phyloP scores from a whole-genome alignment of 371 early-diverging fungal species.

The Rhizopus sp. region DNA sequence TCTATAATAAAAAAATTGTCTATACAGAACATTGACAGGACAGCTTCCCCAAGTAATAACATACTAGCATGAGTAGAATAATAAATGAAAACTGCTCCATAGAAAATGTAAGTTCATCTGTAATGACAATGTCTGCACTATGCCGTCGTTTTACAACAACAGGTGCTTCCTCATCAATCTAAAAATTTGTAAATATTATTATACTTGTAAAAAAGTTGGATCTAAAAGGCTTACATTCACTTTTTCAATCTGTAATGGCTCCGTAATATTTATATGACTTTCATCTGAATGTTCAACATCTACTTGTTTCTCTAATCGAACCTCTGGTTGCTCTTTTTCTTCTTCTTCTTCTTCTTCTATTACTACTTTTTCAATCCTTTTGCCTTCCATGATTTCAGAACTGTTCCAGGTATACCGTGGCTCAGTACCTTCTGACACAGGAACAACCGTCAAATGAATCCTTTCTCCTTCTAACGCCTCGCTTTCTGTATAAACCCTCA shows the following conservation, averaged over 20 bases:
- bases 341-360: conserved; percentile 2
- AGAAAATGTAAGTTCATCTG: conserved; percentile 49
- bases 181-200: not conserved
- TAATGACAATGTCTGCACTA: conserved; percentile 35
- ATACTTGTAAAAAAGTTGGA: not conserved
- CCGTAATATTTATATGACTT: not conserved
- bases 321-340: conserved; percentile 1
- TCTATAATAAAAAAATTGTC: not conserved
- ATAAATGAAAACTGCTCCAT: conserved; percentile 45
- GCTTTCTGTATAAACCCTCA: conserved; percentile 40
- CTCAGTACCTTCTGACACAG: conserved; percentile 7
- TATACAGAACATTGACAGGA: conserved; percentile 38
- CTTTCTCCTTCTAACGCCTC: conserved; percentile 34
- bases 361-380: conserved; percentile 8
- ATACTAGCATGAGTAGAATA: conserved; percentile 40
- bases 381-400: not conserved
- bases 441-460: conserved; percentile 25
- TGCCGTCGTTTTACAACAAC: conserved; percentile 18
- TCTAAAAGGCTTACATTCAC: not conserved
- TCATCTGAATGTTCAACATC: not conserved
- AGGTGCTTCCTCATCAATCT: not conserved
- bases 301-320: conserved; percentile 2
- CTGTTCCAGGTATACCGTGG: conserved; percentile 23
- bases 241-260: not conserved
- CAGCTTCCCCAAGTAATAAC: conserved; percentile 53